These are phyloP conservation scores for Curvularia sp. DNA, from an alignment of 2,329 filamentous ascomycete species.

Conservation along the genomic window DNA sequence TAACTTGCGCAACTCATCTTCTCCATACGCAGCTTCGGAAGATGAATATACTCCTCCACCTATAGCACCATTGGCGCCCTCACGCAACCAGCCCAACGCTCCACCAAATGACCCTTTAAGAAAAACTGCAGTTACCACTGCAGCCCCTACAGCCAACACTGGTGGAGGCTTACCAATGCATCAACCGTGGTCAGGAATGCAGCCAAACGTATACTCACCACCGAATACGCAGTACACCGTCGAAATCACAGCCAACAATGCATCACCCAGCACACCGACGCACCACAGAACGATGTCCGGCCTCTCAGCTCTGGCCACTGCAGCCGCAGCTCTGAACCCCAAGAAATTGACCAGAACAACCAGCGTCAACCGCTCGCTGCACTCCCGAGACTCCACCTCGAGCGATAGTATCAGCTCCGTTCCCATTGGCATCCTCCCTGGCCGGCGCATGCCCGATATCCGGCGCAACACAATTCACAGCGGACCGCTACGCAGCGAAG, in stretches of 20 bases:
- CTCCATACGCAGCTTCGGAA: slow-evolving; percentile 14
- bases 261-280: slow-evolving; percentile 3
- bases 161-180: slow-evolving; percentile 1
- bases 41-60: slow-evolving; percentile 13
- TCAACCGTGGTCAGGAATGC: slow-evolving; percentile 16
- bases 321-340: slow-evolving; percentile 11
- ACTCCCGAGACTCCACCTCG: slow-evolving; percentile 9
- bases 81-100: slow-evolving; percentile 13
- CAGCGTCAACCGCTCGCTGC: slow-evolving; percentile 22
- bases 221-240: slow-evolving; percentile 5
- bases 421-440: slow-evolving; percentile 24
- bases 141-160: not conserved
- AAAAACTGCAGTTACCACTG: not conserved
- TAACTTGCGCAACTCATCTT: not conserved
- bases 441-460: slow-evolving; percentile 18
- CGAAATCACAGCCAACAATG: not conserved
- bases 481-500: slow-evolving; percentile 27
- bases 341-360: slow-evolving; percentile 12
- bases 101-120: not conserved
- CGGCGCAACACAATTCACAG: slow-evolving; percentile 30
- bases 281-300: slow-evolving; percentile 14
- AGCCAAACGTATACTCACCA: slow-evolving; percentile 5
- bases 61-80: slow-evolving; percentile 26
- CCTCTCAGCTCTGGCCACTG: not conserved
- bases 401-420: slow-evolving; percentile 26